phyloP scores from a whole-genome alignment of 2,329 filamentous ascomycete species.

The Thielaviopsis ethacetica region DNA sequence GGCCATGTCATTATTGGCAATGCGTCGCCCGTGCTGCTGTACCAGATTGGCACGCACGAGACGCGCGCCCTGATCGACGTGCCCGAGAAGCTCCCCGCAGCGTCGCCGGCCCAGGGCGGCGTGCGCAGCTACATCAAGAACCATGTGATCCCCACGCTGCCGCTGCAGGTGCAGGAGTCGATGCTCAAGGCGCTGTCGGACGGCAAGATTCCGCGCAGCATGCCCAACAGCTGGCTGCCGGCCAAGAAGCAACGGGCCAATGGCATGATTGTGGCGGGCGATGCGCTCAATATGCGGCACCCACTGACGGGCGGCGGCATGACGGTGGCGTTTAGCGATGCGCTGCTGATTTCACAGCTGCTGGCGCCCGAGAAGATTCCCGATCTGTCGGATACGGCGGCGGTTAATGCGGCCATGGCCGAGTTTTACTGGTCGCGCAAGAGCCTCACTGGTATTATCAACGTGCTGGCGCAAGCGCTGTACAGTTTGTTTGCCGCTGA shows the following conservation, averaged over 20 bases:
- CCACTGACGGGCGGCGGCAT: conserved; percentile 93
- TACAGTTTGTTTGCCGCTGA: conserved; percentile 85
- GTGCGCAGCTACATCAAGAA: conserved; percentile 73
- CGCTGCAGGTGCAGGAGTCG: conserved; percentile 51
- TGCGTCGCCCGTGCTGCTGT: conserved; percentile 65
- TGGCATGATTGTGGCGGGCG: conserved; percentile 70
- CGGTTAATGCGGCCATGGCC: conserved; percentile 52
- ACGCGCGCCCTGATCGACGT: conserved; percentile 83
- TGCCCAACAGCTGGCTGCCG: conserved; percentile 93
- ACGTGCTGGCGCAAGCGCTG: conserved; percentile 90
- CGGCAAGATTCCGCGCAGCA: conserved; percentile 59
- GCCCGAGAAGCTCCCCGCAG: conserved; percentile 58
- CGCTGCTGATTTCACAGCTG: conserved; percentile 57
- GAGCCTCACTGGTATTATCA: conserved; percentile 70
- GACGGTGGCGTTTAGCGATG: conserved; percentile 94
- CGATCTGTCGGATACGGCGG: conserved; percentile 46
- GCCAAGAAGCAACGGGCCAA: conserved; percentile 39
- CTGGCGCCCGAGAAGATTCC: conserved; percentile 55
- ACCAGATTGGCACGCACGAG: conserved; percentile 92
- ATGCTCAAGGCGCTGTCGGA: conserved; percentile 63
- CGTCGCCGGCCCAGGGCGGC: conserved; percentile 58
- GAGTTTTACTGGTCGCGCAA: conserved; percentile 82
- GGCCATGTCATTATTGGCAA: conserved; percentile 80
- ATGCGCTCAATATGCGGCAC: conserved; percentile 99
- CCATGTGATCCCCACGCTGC: conserved; percentile 63